Evolutionary conservation across 345 rosid genomes (phyloP).

Genomic region (Citrus hindsii): DNA sequence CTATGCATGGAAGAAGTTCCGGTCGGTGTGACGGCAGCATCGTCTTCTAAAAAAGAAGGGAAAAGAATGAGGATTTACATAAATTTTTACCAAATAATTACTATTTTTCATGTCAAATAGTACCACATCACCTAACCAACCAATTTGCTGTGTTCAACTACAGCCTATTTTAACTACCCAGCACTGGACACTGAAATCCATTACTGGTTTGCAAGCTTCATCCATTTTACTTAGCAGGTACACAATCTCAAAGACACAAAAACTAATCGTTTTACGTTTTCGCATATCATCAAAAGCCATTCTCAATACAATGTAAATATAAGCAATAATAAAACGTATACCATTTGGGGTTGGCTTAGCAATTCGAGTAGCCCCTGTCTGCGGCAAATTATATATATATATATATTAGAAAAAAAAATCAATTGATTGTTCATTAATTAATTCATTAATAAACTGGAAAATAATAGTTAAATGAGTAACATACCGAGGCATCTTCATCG

Average conservation of each 20-base stretch:
- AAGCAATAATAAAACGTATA: conserved; percentile 6
- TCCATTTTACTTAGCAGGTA: neutral
- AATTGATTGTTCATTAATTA: conserved; percentile 3
- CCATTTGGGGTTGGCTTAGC: conserved; percentile 80
- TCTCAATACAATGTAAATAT: neutral
- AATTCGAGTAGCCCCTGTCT: conserved; percentile 50
- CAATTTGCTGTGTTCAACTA: neutral
- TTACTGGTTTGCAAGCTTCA: neutral
- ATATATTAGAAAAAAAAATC: neutral
- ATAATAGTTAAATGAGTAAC: neutral
- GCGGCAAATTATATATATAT: conserved; percentile 11
- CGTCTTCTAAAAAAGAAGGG: conserved; percentile 51
- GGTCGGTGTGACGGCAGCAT: conserved; percentile 38
- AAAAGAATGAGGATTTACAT: neutral
- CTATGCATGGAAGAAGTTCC: conserved; percentile 51
- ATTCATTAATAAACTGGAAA: neutral
- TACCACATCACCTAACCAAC: neutral
- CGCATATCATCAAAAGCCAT: neutral
- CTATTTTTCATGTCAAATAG: neutral
- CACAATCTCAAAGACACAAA: neutral
- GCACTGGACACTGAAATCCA: neutral
- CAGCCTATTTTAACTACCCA: neutral
- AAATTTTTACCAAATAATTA: neutral
- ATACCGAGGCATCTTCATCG: conserved; percentile 68
- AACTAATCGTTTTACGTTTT: neutral